phyloP scores from a whole-genome alignment of 2,329 filamentous ascomycete species.

The Hymenoscyphus repandus region DNA sequence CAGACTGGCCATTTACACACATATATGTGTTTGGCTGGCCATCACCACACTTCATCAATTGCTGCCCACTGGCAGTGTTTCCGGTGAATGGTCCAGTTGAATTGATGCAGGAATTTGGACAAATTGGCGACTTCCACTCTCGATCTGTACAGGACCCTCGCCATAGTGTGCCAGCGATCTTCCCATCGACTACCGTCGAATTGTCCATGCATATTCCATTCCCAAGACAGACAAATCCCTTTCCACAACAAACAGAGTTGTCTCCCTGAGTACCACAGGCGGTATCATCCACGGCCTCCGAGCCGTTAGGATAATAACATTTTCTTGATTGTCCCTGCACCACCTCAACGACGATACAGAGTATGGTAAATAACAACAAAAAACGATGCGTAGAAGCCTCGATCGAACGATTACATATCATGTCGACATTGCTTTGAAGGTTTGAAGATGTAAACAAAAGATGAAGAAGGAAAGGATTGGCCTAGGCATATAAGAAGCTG shows the following conservation, averaged over 20 bases:
- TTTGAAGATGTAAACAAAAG: not conserved
- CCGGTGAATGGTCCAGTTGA: not conserved
- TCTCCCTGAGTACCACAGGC: not conserved
- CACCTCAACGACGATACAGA: not conserved
- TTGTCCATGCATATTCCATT: constrained; percentile 7
- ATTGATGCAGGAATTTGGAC: constrained; percentile 1
- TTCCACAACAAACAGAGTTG: constrained; percentile 4
- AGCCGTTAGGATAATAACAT: constrained; percentile 3
- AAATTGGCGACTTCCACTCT: constrained; percentile 3
- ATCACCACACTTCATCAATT: not conserved
- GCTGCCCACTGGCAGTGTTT: constrained; percentile 2
- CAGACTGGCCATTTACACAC: not conserved
- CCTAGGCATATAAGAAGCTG: not conserved
- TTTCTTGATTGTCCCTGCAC: not conserved
- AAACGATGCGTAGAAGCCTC: not conserved
- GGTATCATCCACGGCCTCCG: not conserved
- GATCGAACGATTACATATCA: constrained; percentile 2
- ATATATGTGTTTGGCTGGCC: not conserved
- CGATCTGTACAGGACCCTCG: constrained; percentile 4
- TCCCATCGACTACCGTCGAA: not conserved
- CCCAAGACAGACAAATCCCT: constrained; percentile 4
- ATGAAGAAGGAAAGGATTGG: not conserved
- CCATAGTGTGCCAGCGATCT: not conserved
- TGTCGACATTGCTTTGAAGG: constrained; percentile 4
- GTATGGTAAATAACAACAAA: not conserved